Evolutionary conservation across 495 filamentous ascomycete genomes (phyloP), one percentile per base, ranked within the genome.

Genomic region (Parathielavia appendiculata): DNA sequence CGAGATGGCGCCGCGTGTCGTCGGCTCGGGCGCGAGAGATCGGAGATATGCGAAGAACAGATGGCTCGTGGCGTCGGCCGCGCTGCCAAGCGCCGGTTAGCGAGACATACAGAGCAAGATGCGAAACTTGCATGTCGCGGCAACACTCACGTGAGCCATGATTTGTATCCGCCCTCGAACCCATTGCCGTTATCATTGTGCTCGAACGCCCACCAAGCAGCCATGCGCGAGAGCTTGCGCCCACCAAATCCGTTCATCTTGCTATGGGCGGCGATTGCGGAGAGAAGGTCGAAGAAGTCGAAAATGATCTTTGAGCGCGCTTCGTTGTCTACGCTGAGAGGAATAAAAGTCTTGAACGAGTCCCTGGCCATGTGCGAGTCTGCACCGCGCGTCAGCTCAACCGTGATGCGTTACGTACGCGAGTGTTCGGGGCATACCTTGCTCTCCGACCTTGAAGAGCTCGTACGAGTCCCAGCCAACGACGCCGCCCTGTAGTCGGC

Each of bases 171-270:
- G 40, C 89, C 90, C 54, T 97, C 92, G 66, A 97, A 98, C n/a
- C 95, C 95, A 71, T 85, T 92, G 50, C 86, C 87, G 11, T 79
- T 79, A 65, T 97, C 92, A 13, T 71, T 80, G 62, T 93, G 88
- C 66, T 96, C 95, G 72, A 98, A 98, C 0, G 93, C 92, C 93
- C 93, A 98, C 93, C 93, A 98, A 56, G 92, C 91, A 32, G 95
- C 93, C 75, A 96, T 88, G 57, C 93, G 81, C 6, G 93, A 97
- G 38, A 98, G 79, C 71, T 98, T 97, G 49, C 95, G 82, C 6
- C 95, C 93, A 51, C 91, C 90, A 58, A 97, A 81, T 10, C 93
- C 93, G 73, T 98, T 98, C 13, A 81, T 86, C 73, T 97, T 97
- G 39, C 88, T 90, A 67, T 96, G 89, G 26, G 83, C 83, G 14